These are phyloP conservation scores for Teunomyces kruisii DNA, from an alignment of 805 yeast genomes.

Conservation along the genomic window DNA sequence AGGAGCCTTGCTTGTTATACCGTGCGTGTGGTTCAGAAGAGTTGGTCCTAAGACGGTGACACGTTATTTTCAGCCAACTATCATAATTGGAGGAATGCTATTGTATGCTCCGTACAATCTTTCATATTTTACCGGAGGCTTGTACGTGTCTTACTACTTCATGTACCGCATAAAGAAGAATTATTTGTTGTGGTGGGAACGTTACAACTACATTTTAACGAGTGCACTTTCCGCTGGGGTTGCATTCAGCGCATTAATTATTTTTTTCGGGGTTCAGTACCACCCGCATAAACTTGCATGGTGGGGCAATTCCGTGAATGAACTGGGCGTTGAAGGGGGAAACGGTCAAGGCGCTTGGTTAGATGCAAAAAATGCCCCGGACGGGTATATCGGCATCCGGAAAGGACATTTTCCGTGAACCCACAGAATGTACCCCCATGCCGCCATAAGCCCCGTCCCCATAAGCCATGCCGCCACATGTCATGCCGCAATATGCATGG, in stretches of 20 bases:
- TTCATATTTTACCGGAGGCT: constrained; percentile 11
- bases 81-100: constrained; percentile 12
- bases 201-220: constrained; percentile 12
- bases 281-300: constrained; percentile 12
- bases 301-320: constrained; percentile 23
- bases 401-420: constrained; percentile 29
- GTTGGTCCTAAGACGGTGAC: constrained; percentile 14
- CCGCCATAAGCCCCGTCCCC: no score
- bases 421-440: no score
- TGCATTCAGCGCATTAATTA: constrained; percentile 14
- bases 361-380: constrained; percentile 21
- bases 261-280: constrained; percentile 13
- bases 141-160: constrained; percentile 6
- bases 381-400: constrained; percentile 32
- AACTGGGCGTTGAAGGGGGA: constrained; percentile 18
- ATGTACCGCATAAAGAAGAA: constrained; percentile 9
- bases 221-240: constrained; percentile 13
- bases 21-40: constrained; percentile 15
- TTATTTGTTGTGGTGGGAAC: constrained; percentile 11
- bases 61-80: constrained; percentile 16
- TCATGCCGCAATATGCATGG: neutral
- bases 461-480: neutral
- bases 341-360: constrained; percentile 23
- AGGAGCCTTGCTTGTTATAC: constrained; percentile 29
- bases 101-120: constrained; percentile 13